Evolutionary conservation across 2,329 filamentous ascomycete species (phyloP), one percentile per base, ranked within the genome.

Genomic region (Penicillium sp.): DNA sequence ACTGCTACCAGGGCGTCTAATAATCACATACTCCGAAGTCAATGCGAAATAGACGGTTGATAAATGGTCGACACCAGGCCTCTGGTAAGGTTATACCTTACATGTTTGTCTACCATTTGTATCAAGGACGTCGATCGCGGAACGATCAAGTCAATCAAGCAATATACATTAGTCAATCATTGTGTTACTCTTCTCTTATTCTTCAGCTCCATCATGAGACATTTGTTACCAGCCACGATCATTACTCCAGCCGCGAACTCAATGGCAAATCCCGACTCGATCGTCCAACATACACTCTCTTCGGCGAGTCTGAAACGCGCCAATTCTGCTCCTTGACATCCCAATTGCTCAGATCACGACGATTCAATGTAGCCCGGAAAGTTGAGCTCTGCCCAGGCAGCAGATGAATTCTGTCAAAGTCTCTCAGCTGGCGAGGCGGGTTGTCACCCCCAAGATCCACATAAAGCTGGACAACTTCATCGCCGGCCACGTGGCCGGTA

Each of bases 261-360:
- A 61, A 45, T 8, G 55, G 59, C 43, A 61, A 38, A n/a, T 55
- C 54, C 45, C 59, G 51, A n/a, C 55, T 58, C 25, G 59, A 61
- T 13, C 55, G 40, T 45, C 83, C 84, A 4, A 86, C 83, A 62
- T 82, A 83, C 48, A 83, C 79, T 37, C 78, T 83, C 78, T 84
- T 84, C 46, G 80, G 72, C 65, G 82, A 80, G 37, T 76, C 71
- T 14, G 76, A 77, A 56, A 85, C 79, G 53, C 91, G 83, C 91
- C 92, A 96, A 79, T 95, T 87, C 80, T 95, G 91, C 10, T 76
- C 72, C 1, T 71, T 82, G 0, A 83, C 79, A 69, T 94, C 89
- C 92, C 92, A 96, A 78, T 91, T 93, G 73, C 87, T 91, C 58
- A 96, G 65, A 72, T 96, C 92, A 55, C 90, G 85, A 30, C 92